phyloP scores from a whole-genome alignment of 495 filamentous ascomycete genomes.

The Aspergillus mulundensis region DNA sequence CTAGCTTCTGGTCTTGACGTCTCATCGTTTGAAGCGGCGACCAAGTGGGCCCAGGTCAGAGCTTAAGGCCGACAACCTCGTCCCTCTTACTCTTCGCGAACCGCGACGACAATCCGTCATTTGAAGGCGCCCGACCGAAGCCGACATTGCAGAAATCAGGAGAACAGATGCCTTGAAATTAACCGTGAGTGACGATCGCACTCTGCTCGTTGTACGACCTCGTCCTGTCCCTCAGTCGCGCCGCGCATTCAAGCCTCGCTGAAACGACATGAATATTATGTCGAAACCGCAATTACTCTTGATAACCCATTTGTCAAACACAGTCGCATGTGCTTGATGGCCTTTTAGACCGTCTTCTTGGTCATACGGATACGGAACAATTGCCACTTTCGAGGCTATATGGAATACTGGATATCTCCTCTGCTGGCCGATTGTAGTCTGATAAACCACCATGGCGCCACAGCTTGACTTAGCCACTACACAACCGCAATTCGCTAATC shows the following conservation, averaged over 20 bases:
- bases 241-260: slow-evolving; percentile 10
- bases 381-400: background rate
- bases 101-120: background rate
- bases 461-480: slow-evolving; percentile 10
- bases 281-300: slow-evolving; percentile 16
- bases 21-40: slow-evolving; percentile 11
- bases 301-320: slow-evolving; percentile 7
- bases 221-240: slow-evolving; percentile 1
- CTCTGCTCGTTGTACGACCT: slow-evolving; percentile 5
- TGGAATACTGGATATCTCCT: slow-evolving; percentile 4
- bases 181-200: slow-evolving; percentile 2
- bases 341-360: background rate
- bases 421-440: background rate
- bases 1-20: background rate
- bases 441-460: slow-evolving; percentile 21
- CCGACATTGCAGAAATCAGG: background rate
- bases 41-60: slow-evolving; percentile 11
- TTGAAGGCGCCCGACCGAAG: background rate
- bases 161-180: background rate
- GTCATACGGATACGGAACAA: background rate
- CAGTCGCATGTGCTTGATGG: slow-evolving; percentile 13
- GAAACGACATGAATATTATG: slow-evolving; percentile 23
- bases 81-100: background rate
- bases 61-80: slow-evolving; percentile 1
- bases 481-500: slow-evolving; percentile 23